Evolutionary conservation across 805 yeast species (phyloP).

Genomic region (Yamadazyma phyllophila): DNA sequence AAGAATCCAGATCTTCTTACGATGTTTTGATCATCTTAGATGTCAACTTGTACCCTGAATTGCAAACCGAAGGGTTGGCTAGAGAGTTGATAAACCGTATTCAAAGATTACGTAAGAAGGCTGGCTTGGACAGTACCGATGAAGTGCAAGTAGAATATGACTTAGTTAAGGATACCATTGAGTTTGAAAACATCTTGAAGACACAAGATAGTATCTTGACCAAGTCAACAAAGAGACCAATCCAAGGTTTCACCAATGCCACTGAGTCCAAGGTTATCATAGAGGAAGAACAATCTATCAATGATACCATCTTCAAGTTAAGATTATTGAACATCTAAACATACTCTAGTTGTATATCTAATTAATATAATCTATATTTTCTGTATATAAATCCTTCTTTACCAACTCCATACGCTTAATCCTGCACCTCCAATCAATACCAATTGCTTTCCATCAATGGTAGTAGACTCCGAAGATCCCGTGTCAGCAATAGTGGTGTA

Average conservation of each 20-base stretch:
- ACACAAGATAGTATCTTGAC: conserved; percentile 66
- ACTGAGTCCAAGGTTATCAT: conserved; percentile 54
- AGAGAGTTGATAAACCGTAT: conserved; percentile 96
- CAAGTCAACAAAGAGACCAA: conserved; percentile 72
- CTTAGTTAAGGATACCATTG: conserved; percentile 62
- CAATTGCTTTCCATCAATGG: conserved; percentile 24
- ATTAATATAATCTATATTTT: background rate
- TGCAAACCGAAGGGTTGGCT: conserved; percentile 91
- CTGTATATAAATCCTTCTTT: background rate
- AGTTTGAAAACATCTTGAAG: conserved; percentile 57
- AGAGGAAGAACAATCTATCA: conserved; percentile 79
- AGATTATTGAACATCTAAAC: conserved; percentile 67
- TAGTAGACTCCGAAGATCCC: conserved; percentile 58
- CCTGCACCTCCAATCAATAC: conserved; percentile 81
- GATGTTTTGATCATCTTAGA: conserved; percentile 90
- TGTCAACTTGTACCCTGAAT: conserved; percentile 79
- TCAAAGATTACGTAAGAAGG: conserved; percentile 95
- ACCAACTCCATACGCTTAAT: conserved; percentile 47
- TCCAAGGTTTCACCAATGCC: conserved; percentile 47
- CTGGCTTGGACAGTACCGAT: conserved; percentile 91
- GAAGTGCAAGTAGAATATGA: conserved; percentile 86
- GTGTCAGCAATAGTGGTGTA: conserved; percentile 91
- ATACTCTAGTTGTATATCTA: background rate
- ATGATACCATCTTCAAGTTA: conserved; percentile 75
- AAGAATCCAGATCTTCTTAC: conserved; percentile 82